Percentiles rank a stretch among this genome's conserved stretches.
These are phyloP conservation scores for Didymella exigua DNA, from an alignment of 2,329 filamentous ascomycete genomes.

Conservation along the genomic window DNA sequence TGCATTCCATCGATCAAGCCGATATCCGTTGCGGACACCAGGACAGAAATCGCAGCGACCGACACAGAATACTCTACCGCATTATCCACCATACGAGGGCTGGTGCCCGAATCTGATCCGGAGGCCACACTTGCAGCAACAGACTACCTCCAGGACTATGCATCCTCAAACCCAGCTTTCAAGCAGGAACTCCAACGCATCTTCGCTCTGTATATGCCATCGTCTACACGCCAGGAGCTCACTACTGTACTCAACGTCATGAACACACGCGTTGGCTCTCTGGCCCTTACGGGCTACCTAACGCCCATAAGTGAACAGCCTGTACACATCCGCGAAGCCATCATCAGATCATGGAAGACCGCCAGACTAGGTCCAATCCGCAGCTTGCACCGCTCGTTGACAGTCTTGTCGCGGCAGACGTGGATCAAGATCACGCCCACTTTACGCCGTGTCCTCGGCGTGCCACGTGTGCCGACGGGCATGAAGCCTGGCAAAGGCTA, in stretches of 20 bases:
- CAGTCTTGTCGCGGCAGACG: slow-evolving; percentile 59
- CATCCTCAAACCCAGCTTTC: slow-evolving; percentile 61
- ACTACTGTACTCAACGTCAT: slow-evolving; percentile 59
- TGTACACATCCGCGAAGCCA: slow-evolving; percentile 63
- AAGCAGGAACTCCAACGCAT: slow-evolving; percentile 56
- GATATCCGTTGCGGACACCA: slow-evolving; percentile 42
- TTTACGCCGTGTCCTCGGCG: slow-evolving; percentile 63
- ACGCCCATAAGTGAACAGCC: slow-evolving; percentile 68
- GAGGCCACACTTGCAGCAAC: slow-evolving; percentile 53
- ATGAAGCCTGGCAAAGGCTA: slow-evolving; percentile 59
- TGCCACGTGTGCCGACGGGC: slow-evolving; percentile 61
- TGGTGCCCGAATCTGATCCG: slow-evolving; percentile 35
- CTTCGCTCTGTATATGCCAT: slow-evolving; percentile 56
- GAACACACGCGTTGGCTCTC: slow-evolving; percentile 65
- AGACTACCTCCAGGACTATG: slow-evolving; percentile 60
- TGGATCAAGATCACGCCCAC: slow-evolving; percentile 63
- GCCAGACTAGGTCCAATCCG: slow-evolving; percentile 63
- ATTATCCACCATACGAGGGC: slow-evolving; percentile 43
- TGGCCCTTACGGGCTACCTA: slow-evolving; percentile 71
- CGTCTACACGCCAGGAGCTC: slow-evolving; percentile 57
- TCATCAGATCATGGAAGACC: slow-evolving; percentile 67
- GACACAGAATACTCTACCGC: slow-evolving; percentile 58
- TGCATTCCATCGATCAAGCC: slow-evolving; percentile 64
- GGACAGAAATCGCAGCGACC: slow-evolving; percentile 54
- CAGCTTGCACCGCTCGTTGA: slow-evolving; percentile 61